A percentile compares a stretch with the other conserved stretches of the same genome.
Evolutionary conservation across 2,329 filamentous ascomycete genomes (phyloP).

Genomic region (Aspergillus chevalieri): DNA sequence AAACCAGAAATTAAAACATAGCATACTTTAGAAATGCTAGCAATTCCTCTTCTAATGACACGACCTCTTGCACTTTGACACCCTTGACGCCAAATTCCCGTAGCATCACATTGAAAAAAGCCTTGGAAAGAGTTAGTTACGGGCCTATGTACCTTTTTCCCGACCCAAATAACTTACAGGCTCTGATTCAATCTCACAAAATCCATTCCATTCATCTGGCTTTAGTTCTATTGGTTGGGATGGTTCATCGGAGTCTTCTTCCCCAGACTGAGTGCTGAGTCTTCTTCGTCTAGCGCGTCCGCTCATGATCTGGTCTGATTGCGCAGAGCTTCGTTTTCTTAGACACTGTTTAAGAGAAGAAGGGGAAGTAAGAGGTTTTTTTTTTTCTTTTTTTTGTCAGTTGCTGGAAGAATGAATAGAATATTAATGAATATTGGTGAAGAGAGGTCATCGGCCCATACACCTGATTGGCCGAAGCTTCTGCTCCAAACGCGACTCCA

Average conservation of each 20-base stretch:
- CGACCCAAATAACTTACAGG: slow-evolving; percentile 51
- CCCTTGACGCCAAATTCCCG: slow-evolving; percentile 68
- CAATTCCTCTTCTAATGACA: slow-evolving; percentile 62
- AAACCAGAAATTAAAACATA: neutral
- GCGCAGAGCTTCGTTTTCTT: too few relatives aligned
- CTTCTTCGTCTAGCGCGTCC: slow-evolving; percentile 25
- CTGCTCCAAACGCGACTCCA: slow-evolving; percentile 7
- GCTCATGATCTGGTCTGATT: slow-evolving; percentile 19
- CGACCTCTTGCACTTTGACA: slow-evolving; percentile 70
- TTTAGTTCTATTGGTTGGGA: slow-evolving; percentile 18
- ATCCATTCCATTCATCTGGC: slow-evolving; percentile 41
- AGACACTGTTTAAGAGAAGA: too few relatives aligned
- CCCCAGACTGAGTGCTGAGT: slow-evolving; percentile 13
- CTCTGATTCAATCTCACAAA: slow-evolving; percentile 76
- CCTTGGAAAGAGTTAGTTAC: slow-evolving; percentile 41
- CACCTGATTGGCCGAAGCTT: slow-evolving; percentile 14
- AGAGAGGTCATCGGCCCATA: neutral
- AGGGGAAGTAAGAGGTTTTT: neutral
- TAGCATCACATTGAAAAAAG: slow-evolving; percentile 80
- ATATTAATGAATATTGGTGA: neutral
- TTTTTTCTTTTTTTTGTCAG: neutral
- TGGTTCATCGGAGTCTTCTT: slow-evolving; percentile 2
- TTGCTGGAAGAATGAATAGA: neutral
- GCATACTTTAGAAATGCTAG: slow-evolving; percentile 58
- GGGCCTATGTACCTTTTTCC: neutral